Percentiles rank a stretch among this genome's conserved stretches.
phyloP scores from a whole-genome alignment of 768 basidiomycete species.

The Pholiota molesta region DNA sequence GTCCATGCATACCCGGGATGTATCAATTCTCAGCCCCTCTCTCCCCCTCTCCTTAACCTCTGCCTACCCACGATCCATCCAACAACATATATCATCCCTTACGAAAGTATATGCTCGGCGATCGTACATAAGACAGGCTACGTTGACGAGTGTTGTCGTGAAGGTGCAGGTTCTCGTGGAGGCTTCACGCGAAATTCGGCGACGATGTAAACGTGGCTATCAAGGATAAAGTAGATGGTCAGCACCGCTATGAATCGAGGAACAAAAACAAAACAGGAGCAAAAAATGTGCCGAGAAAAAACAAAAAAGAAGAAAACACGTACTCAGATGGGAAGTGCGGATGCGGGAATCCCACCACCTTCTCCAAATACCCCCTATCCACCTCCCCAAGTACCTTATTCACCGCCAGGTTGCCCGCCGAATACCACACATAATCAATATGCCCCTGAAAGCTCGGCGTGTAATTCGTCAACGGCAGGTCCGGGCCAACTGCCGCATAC shows the following conservation, averaged over 20 bases:
- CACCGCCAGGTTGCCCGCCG: constrained; percentile 68
- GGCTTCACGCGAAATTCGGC: constrained; percentile 82
- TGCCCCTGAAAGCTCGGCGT: constrained; percentile 86
- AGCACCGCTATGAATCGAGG: background rate
- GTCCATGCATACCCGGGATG: constrained; percentile 18
- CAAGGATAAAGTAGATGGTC: constrained; percentile 9
- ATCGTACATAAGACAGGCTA: constrained; percentile 9
- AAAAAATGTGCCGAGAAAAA: background rate
- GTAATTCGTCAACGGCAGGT: constrained; percentile 81
- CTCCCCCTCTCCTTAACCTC: constrained; percentile 1
- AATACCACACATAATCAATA: constrained; percentile 96
- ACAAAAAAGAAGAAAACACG: constrained; percentile 35
- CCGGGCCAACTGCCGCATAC: constrained; percentile 57
- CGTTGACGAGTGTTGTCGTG: constrained; percentile 13
- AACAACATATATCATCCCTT: constrained; percentile 2
- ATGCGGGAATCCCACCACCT: constrained; percentile 96
- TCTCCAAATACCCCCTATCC: constrained; percentile 81
- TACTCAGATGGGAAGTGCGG: constrained; percentile 97
- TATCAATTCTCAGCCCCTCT: background rate
- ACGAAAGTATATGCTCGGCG: background rate
- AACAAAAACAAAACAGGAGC: too few species aligned
- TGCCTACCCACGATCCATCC: constrained; percentile 4
- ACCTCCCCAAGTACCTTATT: constrained; percentile 89
- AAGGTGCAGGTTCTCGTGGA: constrained; percentile 46
- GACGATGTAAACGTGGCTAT: constrained; percentile 73